Base-by-base conservation (phyloP, 495 filamentous ascomycete species). In the Talaromyces ruber region DNA sequence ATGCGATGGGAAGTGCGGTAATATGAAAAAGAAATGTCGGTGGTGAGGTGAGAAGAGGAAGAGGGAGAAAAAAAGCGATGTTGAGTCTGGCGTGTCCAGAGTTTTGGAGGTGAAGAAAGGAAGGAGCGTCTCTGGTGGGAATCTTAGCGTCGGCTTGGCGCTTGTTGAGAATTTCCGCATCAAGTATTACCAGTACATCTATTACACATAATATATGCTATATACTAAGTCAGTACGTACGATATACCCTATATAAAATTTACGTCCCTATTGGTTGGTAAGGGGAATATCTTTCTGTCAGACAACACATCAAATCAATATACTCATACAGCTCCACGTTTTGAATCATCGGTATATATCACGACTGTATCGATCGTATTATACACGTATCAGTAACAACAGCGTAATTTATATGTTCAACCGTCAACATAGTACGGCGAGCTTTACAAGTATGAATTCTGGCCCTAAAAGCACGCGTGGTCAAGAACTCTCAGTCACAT, bases 91-190 rank as follows among this genome's bases (percentile, higher is more conserved):
- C 52, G 2, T 8, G 14, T 14, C 64, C 62, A 60, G 59, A 68
- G 70, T 71, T 76, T 75, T 74, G 71, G 71, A 71, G 67, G 72
- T 76, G 74, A 74, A 71, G 74, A 77, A 74, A 71, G 16, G n/a
- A n/a, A 47, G n/a, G 43, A 47, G 24, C 50, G 21, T 14, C n/a
- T 68, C 71, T 76, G 76, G 76, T 76, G 72, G 74, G 73, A 76
- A 76, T 64, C 71, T 77, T 78, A 79, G 76, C 76, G 76, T 73
- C 71, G 75, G 71, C 76, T 78, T 78, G 75, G 75, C 76, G 74
- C 62, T 71, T 72, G 73, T 78, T 76, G 76, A 77, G 72, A 69
- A 70, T 56, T 66, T 68, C 29, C 57, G 22, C 34, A 24, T 34
- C 30, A 7, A n/a, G 47, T 51, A 51, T 21, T 51, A 51, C n/a